A percentile compares a stretch with the other conserved stretches of the same genome.
Evolutionary conservation across 768 basidiomycete species (phyloP).

Genomic region (Amanita pseudoporphyria): DNA sequence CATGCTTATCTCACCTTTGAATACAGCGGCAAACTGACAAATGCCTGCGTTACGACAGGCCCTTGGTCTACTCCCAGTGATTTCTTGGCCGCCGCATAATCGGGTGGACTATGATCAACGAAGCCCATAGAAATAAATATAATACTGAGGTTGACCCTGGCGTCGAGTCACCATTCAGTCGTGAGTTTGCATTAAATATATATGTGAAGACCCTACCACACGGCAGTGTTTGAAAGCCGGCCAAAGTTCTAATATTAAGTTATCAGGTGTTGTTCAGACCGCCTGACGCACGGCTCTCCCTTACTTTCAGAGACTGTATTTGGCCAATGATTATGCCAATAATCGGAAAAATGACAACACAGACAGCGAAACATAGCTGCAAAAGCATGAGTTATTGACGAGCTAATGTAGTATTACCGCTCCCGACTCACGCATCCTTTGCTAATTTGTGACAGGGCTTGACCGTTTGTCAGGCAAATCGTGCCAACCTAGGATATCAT

Average conservation of each 20-base stretch:
- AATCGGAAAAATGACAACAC: conserved; percentile 52
- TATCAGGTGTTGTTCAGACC: too few species aligned
- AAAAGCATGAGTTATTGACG: background rate
- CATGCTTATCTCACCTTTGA: conserved; percentile 14
- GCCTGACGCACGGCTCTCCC: too few species aligned
- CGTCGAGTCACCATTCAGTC: too few species aligned
- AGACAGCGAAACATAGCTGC: too few species aligned
- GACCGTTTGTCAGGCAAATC: conserved; percentile 30
- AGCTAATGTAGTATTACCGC: background rate
- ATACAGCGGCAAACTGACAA: conserved; percentile 28
- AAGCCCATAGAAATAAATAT: too few species aligned
- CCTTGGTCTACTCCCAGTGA: too few species aligned
- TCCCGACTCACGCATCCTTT: conserved; percentile 25
- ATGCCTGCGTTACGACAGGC: too few species aligned
- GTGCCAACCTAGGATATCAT: conserved; percentile 24
- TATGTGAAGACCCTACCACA: conserved; percentile 22
- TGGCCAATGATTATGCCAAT: conserved; percentile 45
- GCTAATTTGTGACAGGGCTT: too few species aligned
- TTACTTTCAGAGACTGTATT: too few species aligned
- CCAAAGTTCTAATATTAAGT: too few species aligned
- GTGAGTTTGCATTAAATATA: background rate
- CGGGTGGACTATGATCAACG: conserved; percentile 45
- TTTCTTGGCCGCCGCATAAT: conserved; percentile 34
- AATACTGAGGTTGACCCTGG: too few species aligned
- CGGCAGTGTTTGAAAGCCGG: too few species aligned